Base-by-base conservation (phyloP, 75 land plant species). In the Chamaecyparis obtusa region DNA sequence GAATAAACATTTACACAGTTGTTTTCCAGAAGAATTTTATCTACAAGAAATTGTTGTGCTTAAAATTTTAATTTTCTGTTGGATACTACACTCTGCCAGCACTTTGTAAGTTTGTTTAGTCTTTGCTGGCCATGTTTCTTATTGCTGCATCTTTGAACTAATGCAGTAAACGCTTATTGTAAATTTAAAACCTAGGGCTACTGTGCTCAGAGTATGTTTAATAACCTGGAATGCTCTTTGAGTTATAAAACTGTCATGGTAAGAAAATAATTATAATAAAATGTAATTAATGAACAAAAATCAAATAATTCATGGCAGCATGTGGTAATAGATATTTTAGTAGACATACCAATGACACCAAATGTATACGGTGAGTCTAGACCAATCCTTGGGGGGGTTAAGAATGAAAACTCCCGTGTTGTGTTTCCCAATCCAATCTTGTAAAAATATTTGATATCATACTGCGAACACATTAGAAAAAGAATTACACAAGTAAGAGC, bases 331-430 rank as follows among this genome's bases (percentile, higher is more conserved):
- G 15, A 72, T 33, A 72, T 33, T 72, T 72, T 33, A 32, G 76
- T 72, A 10, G 36, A 72, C 76, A 72, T 87, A 95, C 96, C 96
- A 15, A 94, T 95, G 37, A 95, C 57, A 36, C 96, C 96, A 88
- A 94, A 95, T 5, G 92, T 93, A 86, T 94, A 95, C 0, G 96
- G 94, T 76, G 88, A 92, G 85, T 95, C 95, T 0, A 95, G 96
- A 32, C 95, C 95, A 71, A 84, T 78, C 57, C 43, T 51, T 17
- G 95, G 96, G 48, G 96, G 95, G 44, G 96, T 95, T 32, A n/a
- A 84, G 85, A 95, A 95, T 84, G 83, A 93, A 83, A 95, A 95
- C 51, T 84, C 71, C 2, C 95, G 89, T n/a, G 92, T 49, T 41
- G 90, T 27, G 41, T 89, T 55, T 24, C 91, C 93, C 14, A 64